Conservation (phyloP, 2,329 filamentous ascomycete genomes). For the Cryphonectria carpinicola region DNA sequence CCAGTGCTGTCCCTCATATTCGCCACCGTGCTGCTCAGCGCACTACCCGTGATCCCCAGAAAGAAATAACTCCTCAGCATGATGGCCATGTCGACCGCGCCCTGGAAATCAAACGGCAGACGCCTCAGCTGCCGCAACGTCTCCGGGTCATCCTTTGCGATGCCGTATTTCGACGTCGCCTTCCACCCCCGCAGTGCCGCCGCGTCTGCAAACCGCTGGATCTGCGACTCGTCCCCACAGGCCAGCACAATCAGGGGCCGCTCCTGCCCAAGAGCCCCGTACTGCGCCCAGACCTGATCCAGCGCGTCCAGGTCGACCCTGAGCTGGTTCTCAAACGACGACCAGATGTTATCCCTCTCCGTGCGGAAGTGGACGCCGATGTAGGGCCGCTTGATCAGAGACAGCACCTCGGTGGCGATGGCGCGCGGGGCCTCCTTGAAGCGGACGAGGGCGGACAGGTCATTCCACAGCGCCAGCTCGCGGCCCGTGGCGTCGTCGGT, state of each 20-base stretch:
- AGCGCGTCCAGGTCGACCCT: conserved; percentile 40
- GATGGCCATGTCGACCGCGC: conserved; percentile 37
- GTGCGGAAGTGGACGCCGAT: conserved; percentile 43
- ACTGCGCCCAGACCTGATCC: conserved; percentile 39
- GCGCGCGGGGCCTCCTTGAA: conserved; percentile 36
- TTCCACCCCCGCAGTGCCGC: conserved; percentile 39
- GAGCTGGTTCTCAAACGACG: conserved; percentile 40
- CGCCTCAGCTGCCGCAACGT: conserved; percentile 32
- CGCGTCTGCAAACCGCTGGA: conserved; percentile 37
- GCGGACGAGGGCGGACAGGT: conserved; percentile 38
- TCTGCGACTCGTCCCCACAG: conserved; percentile 40
- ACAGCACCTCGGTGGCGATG: conserved; percentile 34
- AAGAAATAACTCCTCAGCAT: conserved; percentile 38
- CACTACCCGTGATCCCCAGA: conserved; percentile 37
- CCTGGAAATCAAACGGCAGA: conserved; percentile 38
- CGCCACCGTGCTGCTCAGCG: conserved; percentile 34
- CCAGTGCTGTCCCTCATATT: conserved; percentile 37
- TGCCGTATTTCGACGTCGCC: conserved; percentile 40
- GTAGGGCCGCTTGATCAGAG: conserved; percentile 35
- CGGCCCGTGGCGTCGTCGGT: conserved; percentile 42
- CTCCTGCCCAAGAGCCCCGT: conserved; percentile 28
- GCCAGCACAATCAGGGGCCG: conserved; percentile 41
- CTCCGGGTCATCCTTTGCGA: conserved; percentile 32
- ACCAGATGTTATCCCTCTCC: conserved; percentile 44
- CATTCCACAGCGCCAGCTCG: conserved; percentile 42